Evolutionary conservation across 495 filamentous ascomycete genomes (phyloP).

Genomic region (Trichoderma parareesei): DNA sequence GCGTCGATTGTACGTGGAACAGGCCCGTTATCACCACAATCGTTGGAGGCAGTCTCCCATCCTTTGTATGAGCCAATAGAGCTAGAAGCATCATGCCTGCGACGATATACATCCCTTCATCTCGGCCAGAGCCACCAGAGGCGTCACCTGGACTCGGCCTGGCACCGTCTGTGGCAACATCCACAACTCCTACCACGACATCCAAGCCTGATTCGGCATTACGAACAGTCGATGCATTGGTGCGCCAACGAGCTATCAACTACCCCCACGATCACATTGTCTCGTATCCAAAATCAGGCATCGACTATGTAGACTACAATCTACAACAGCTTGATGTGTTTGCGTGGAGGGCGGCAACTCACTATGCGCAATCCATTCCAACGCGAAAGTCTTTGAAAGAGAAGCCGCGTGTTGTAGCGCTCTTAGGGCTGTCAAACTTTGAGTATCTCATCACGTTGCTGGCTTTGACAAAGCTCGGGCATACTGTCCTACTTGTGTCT

Average conservation of each 20-base stretch:
- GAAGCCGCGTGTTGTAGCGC: constrained; percentile 33
- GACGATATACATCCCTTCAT: background rate
- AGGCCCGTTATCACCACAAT: background rate
- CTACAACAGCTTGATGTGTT: constrained; percentile 23
- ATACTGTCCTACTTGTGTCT: constrained; percentile 39
- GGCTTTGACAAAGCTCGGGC: constrained; percentile 36
- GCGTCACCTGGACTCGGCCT: background rate
- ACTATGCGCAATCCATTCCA: constrained; percentile 17
- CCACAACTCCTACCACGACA: background rate
- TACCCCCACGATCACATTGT: constrained; percentile 20
- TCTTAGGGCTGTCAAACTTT: constrained; percentile 36
- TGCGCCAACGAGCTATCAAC: constrained; percentile 17
- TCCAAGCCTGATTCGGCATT: background rate
- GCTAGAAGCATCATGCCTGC: background rate
- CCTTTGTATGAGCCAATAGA: background rate
- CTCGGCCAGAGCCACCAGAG: background rate
- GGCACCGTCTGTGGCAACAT: background rate
- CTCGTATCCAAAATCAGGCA: constrained; percentile 22
- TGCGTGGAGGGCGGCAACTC: constrained; percentile 21
- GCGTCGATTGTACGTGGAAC: background rate
- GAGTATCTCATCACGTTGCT: constrained; percentile 37
- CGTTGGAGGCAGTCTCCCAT: background rate
- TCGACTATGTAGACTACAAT: constrained; percentile 27
- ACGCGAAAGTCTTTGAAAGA: constrained; percentile 19
- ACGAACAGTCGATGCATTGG: constrained; percentile 20